Evolutionary conservation across 306 rosid species (phyloP).

Genomic region (Alnus glutinosa): DNA sequence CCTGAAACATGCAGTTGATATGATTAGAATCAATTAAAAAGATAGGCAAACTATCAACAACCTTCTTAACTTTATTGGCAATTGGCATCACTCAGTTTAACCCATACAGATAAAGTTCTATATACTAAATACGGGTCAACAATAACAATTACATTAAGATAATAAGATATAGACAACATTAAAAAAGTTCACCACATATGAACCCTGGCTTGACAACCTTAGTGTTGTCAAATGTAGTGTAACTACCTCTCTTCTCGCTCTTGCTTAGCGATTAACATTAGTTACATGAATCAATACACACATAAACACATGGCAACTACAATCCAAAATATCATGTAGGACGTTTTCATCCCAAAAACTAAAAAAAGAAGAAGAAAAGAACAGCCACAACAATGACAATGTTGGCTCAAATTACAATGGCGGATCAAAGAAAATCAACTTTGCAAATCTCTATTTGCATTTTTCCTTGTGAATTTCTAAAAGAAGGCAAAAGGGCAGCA

Average conservation of each 20-base stretch:
- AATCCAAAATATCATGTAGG: background rate
- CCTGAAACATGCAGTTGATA: conserved; percentile 47
- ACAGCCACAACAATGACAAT: background rate
- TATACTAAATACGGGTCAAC: too few relatives aligned
- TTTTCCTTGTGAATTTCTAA: conserved; percentile 1
- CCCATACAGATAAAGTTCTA: too few relatives aligned
- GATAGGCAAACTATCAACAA: background rate
- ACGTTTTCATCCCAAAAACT: background rate
- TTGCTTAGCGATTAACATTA: background rate
- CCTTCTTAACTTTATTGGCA: too few relatives aligned
- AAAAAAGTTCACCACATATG: too few relatives aligned
- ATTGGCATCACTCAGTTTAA: too few relatives aligned
- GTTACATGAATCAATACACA: background rate
- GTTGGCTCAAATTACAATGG: background rate
- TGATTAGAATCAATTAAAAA: conserved; percentile 14
- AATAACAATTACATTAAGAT: too few relatives aligned
- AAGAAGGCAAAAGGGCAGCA: background rate
- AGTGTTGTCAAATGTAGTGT: background rate
- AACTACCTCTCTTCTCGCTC: background rate
- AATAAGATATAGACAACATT: too few relatives aligned
- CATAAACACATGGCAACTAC: background rate
- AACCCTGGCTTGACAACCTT: background rate
- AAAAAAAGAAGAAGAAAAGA: background rate
- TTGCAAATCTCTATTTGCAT: conserved; percentile 6
- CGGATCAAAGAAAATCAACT: conserved; percentile 19